Evolutionary conservation across 768 basidiomycete genomes (phyloP).

Genomic region (Rubroboletus satanas): DNA sequence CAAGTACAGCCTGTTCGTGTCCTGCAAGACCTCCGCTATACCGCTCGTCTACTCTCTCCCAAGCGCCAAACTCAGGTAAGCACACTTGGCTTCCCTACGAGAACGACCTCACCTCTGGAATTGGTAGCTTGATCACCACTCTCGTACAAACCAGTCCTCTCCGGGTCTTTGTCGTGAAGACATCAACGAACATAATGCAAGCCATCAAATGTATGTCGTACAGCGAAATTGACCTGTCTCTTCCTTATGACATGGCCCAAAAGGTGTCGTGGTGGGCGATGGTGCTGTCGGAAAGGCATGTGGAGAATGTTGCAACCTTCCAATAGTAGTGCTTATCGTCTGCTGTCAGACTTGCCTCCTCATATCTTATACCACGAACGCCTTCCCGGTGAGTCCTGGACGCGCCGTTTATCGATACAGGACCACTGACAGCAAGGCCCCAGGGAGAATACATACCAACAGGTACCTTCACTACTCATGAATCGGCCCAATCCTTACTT

Average conservation of each 20-base stretch:
- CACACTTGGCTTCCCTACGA: background rate
- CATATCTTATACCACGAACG: constrained; percentile 99
- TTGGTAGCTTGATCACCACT: constrained; percentile 15
- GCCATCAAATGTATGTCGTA: constrained; percentile 81
- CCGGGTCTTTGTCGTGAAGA: constrained; percentile 11
- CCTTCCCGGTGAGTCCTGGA: constrained; percentile 73
- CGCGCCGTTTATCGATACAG: constrained; percentile 10
- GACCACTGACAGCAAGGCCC: constrained; percentile 16
- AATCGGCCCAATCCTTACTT: constrained; percentile 3
- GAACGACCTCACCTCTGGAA: constrained; percentile 9
- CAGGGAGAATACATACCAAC: constrained; percentile 97
- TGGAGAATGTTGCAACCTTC: constrained; percentile 11
- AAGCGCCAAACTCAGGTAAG: constrained; percentile 4
- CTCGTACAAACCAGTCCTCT: constrained; percentile 14
- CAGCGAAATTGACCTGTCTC: constrained; percentile 8
- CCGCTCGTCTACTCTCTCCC: background rate
- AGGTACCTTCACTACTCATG: constrained; percentile 43
- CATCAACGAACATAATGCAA: constrained; percentile 53
- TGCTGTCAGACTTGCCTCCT: constrained; percentile 84
- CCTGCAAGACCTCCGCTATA: constrained; percentile 2
- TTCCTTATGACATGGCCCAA: constrained; percentile 30
- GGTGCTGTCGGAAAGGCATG: constrained; percentile 96
- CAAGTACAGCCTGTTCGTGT: constrained; percentile 22
- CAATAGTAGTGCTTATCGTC: constrained; percentile 12
- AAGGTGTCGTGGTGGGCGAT: constrained; percentile 97